These are phyloP conservation scores for Backusella australiensis DNA, from an alignment of 192 early-diverging fungal species.

Conservation along the genomic window DNA sequence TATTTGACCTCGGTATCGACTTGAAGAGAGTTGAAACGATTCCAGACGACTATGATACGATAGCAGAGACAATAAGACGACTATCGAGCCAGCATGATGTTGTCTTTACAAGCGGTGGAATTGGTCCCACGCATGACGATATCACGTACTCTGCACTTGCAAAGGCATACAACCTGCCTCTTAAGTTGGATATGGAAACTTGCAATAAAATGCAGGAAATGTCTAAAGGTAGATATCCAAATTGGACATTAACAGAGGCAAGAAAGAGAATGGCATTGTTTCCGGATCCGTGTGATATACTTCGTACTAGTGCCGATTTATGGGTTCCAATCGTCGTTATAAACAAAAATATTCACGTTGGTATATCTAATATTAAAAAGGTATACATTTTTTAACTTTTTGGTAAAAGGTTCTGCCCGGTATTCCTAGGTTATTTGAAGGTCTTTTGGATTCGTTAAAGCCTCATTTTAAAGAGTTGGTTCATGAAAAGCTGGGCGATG, in stretches of 20 bases:
- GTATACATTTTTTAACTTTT: no score
- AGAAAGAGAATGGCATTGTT: slow-evolving; percentile 69
- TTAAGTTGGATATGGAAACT: slow-evolving; percentile 54
- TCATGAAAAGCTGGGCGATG: neutral
- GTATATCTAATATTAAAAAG: no score
- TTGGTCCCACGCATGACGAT: slow-evolving; percentile 66
- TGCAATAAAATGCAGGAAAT: slow-evolving; percentile 51
- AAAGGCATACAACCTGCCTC: slow-evolving; percentile 46
- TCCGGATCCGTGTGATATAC: slow-evolving; percentile 38
- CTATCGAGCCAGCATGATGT: slow-evolving; percentile 50
- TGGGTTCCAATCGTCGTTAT: slow-evolving; percentile 75
- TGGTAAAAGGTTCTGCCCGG: slow-evolving; percentile 54
- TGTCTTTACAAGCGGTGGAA: slow-evolving; percentile 76
- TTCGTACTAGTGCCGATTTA: slow-evolving; percentile 41
- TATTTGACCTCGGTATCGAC: slow-evolving; percentile 60
- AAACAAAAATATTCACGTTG: slow-evolving; percentile 56
- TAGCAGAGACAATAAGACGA: slow-evolving; percentile 41
- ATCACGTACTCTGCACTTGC: slow-evolving; percentile 67
- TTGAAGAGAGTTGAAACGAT: slow-evolving; percentile 59
- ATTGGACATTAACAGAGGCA: slow-evolving; percentile 37
- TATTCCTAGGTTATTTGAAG: slow-evolving; percentile 62
- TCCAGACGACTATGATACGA: slow-evolving; percentile 48
- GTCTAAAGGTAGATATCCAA: neutral
- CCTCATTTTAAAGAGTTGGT: slow-evolving; percentile 25
- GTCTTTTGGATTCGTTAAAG: slow-evolving; percentile 32